These are phyloP conservation scores for Scedosporium minutisporum DNA, from an alignment of 2,329 filamentous ascomycete genomes.

Conservation along the genomic window DNA sequence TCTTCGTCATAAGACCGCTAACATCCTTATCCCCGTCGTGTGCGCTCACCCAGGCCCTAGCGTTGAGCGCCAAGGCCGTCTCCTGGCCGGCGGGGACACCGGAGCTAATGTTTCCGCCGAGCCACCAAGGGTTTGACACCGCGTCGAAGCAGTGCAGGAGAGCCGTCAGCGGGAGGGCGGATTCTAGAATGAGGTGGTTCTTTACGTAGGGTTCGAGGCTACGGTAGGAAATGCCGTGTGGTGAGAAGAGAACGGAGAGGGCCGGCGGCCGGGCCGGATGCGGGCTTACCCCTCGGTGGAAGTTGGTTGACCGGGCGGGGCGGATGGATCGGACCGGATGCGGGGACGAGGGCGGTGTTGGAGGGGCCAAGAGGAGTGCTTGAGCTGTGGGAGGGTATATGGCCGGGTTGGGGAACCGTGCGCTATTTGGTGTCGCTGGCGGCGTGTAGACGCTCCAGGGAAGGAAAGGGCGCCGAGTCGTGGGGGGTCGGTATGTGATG, in stretches of 20 bases:
- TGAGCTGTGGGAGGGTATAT: constrained; percentile 7
- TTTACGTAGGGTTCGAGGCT: constrained; percentile 45
- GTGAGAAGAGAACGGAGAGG: constrained; percentile 54
- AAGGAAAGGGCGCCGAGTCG: constrained; percentile 14
- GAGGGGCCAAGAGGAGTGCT: constrained; percentile 16
- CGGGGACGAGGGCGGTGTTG: constrained; percentile 27
- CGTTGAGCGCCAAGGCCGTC: constrained; percentile 42
- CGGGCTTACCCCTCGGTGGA: neutral
- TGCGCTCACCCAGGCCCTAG: constrained; percentile 49
- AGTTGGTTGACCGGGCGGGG: constrained; percentile 20
- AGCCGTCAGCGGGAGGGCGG: constrained; percentile 51
- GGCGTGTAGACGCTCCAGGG: constrained; percentile 11
- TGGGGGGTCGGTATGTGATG: constrained; percentile 59
- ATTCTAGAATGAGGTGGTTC: constrained; percentile 43
- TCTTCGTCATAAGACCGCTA: constrained; percentile 38
- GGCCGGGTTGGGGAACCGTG: neutral
- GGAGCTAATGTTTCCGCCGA: constrained; percentile 48
- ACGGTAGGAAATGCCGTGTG: constrained; percentile 49
- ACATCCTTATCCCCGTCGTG: constrained; percentile 52
- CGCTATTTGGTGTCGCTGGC: constrained; percentile 5
- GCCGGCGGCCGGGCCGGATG: constrained; percentile 17
- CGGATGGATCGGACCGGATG: constrained; percentile 11
- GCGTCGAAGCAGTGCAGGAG: constrained; percentile 56
- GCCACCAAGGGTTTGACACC: constrained; percentile 49
- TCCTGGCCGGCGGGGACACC: constrained; percentile 48